Evolutionary conservation across 2,329 filamentous ascomycete species (phyloP).

Genomic region (Fusarium sp.): DNA sequence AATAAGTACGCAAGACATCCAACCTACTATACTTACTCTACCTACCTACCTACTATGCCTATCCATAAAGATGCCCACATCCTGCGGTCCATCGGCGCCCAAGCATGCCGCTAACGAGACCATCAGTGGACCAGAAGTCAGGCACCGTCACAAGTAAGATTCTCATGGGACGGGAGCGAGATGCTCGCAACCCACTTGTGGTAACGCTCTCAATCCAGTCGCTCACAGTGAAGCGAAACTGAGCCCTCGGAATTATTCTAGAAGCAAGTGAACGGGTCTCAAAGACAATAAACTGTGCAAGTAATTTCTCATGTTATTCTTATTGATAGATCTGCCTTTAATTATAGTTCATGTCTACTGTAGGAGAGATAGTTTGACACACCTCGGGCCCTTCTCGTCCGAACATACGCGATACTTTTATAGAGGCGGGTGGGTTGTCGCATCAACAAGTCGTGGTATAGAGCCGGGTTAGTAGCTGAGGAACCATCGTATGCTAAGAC

Average conservation of each 20-base stretch:
- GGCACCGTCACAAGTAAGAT: conserved; percentile 36
- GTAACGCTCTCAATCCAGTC: conserved; percentile 16
- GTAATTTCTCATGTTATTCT: too few relatives aligned
- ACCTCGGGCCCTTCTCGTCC: conserved; percentile 13
- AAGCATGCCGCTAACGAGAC: conserved; percentile 30
- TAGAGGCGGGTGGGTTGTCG: conserved; percentile 7
- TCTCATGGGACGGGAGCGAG: conserved; percentile 26
- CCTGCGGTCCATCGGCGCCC: conserved; percentile 12
- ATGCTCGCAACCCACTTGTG: conserved; percentile 21
- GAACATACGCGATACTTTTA: conserved; percentile 4
- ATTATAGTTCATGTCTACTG: background rate
- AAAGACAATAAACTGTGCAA: background rate
- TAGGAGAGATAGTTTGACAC: background rate
- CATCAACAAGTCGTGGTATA: conserved; percentile 22
- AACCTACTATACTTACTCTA: background rate
- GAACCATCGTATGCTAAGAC: background rate
- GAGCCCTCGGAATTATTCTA: conserved; percentile 24
- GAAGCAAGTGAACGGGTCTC: conserved; percentile 11
- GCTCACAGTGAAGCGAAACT: conserved; percentile 7
- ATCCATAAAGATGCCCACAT: conserved; percentile 3
- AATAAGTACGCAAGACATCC: conserved; percentile 11
- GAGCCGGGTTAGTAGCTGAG: conserved; percentile 14
- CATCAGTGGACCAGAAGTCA: conserved; percentile 34
- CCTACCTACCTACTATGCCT: background rate
- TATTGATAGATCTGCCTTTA: background rate